Percentiles rank a stretch among this genome's conserved stretches.
phyloP scores from a whole-genome alignment of 225 moss, liverwort and hornwort genomes.

The Neckera pumila region DNA sequence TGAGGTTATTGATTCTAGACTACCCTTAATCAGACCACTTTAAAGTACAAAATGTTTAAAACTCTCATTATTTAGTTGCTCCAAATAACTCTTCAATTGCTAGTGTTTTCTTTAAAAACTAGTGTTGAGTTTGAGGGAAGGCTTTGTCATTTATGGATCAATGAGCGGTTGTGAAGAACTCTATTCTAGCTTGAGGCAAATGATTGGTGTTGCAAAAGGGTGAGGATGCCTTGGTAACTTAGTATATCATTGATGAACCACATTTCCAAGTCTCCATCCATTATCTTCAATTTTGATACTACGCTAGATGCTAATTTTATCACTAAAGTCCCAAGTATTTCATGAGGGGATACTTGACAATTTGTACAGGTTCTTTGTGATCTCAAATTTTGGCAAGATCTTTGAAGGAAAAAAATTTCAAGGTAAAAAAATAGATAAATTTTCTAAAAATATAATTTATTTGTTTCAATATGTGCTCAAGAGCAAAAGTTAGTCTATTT shows the following conservation, averaged over 20 bases:
- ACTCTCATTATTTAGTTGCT: neutral
- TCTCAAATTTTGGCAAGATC: neutral
- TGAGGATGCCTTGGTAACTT: neutral
- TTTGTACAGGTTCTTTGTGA: fast-evolving
- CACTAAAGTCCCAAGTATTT: neutral
- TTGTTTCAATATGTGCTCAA: fast-evolving
- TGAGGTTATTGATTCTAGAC: neutral
- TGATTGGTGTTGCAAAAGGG: neutral
- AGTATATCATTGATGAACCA: neutral
- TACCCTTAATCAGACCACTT: neutral
- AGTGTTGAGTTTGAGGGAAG: neutral
- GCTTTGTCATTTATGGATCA: neutral
- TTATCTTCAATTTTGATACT: neutral
- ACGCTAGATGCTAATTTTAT: neutral
- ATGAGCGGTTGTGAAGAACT: neutral
- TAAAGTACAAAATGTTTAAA: neutral
- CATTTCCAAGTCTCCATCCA: neutral
- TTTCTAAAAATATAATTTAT: neutral
- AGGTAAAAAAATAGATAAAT: neutral
- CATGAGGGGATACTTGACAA: fast-evolving
- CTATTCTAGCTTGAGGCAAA: neutral
- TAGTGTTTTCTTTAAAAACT: neutral
- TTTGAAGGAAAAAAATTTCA: too few species aligned
- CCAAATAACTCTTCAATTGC: neutral
- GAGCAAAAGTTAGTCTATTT: neutral